Percentiles rank a stretch among this genome's conserved stretches.
Conservation (phyloP, 805 yeast genomes). For the Kazachstania africana region DNA sequence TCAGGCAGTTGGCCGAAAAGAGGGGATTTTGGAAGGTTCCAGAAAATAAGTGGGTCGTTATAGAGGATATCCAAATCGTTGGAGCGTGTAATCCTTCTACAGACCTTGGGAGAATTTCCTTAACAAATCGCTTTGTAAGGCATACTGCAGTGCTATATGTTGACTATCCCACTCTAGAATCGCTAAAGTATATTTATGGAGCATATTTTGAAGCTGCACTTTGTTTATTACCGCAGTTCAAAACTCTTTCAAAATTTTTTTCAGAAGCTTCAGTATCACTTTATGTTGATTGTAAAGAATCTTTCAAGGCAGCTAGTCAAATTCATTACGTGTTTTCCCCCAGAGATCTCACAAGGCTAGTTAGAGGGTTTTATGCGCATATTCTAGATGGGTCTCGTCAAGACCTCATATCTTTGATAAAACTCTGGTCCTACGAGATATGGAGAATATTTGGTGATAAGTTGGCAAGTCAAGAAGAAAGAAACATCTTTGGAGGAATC, state of each 20-base stretch:
- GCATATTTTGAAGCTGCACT: slow-evolving; percentile 46
- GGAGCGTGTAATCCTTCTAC: slow-evolving; percentile 92
- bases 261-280: slow-evolving; percentile 58
- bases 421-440: slow-evolving; percentile 77
- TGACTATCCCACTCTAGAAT: slow-evolving; percentile 59
- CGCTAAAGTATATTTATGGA: slow-evolving; percentile 57
- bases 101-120: slow-evolving; percentile 56
- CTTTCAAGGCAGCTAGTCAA: slow-evolving; percentile 30
- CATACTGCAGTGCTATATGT: slow-evolving; percentile 58
- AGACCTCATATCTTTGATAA: slow-evolving; percentile 34
- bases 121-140: slow-evolving; percentile 53
- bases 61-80: slow-evolving; percentile 65
- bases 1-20: slow-evolving; percentile 64
- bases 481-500: slow-evolving; percentile 36
- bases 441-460: slow-evolving; percentile 69
- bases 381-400: slow-evolving; percentile 28
- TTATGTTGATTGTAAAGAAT: slow-evolving; percentile 34
- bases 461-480: slow-evolving; percentile 37
- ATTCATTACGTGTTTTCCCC: slow-evolving; percentile 75
- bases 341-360: slow-evolving; percentile 83
- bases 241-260: slow-evolving; percentile 40
- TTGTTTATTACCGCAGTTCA: slow-evolving; percentile 46
- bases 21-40: slow-evolving; percentile 65
- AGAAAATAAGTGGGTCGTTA: slow-evolving; percentile 52
- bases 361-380: slow-evolving; percentile 56